Evolutionary conservation across 208 protist genomes (phyloP), one percentile per base, ranked within the genome.

Genomic region (Crithidia brevicula): DNA sequence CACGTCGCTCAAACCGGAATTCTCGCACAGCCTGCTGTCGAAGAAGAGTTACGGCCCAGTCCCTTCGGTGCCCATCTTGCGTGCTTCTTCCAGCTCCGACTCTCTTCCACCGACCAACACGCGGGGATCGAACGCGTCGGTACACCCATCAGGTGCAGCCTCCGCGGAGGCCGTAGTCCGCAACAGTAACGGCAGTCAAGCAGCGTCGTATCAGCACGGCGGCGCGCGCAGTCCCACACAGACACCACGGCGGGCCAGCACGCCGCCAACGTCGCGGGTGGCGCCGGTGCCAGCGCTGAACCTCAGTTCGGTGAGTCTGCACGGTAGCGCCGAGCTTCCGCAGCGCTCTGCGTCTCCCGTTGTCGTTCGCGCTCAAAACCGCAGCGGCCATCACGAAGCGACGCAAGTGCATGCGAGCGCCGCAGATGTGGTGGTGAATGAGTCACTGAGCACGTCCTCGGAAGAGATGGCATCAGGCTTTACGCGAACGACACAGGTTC

Each of bases 1-100:
- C 3, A 23, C 2, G 46, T 28, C 22, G 3, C 11, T 20, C 22
- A 3, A 2, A n/a, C 52, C 22, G 13, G 31, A 27, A 7, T 22
- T 38, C 13, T 0, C 52, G 3, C 10, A 22, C n/a, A 43, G 16
- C 3, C 20, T 61, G 4, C 4, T 61, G 10, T 9, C 4, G 4
- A 61, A 61, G 40, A 63, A 63, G 43, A 52, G 1, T 1, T 52
- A 52, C 58, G 58, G 42, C 1, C 58, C 40, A 6, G 58, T 63
- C 15, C 58, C 58, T 7, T 52, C 58, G 27, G 58, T 52, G 58
- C 58, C 58, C 27, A 40, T 63, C n/a, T n/a, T 63, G 28, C 58
- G 58, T 4, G 18, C 25, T 4, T n/a, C 40, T 6, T 52, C 58
- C 36, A 13, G 23, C 56, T 11, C 38, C 43, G 15, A 13, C 10